These are phyloP conservation scores for Cyphellophora europaea DNA, from an alignment of 2,329 filamentous ascomycete species.

Conservation along the genomic window DNA sequence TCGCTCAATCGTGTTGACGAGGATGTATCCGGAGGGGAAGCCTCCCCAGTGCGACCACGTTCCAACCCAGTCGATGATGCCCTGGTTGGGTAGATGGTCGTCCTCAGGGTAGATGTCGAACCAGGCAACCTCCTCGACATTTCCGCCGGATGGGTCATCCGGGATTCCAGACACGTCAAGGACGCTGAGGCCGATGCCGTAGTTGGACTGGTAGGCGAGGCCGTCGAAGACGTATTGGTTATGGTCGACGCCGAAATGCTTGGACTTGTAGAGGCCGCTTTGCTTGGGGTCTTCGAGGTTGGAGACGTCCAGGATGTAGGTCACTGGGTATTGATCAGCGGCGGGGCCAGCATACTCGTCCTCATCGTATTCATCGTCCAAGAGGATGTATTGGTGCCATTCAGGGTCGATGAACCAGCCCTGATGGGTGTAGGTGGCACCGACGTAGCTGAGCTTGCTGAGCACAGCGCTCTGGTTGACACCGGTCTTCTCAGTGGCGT, in stretches of 20 bases:
- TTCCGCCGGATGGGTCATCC: constrained; percentile 34
- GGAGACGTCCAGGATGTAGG: constrained; percentile 43
- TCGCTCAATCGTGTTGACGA: constrained; percentile 45
- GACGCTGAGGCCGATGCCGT: constrained; percentile 37
- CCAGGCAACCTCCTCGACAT: constrained; percentile 39
- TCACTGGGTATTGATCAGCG: constrained; percentile 36
- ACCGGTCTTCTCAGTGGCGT: constrained; percentile 6
- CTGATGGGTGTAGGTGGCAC: constrained; percentile 50
- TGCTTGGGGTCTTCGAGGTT: constrained; percentile 34
- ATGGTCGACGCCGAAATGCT: constrained; percentile 36
- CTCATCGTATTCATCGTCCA: constrained; percentile 42
- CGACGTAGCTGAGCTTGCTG: constrained; percentile 46
- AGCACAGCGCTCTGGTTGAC: constrained; percentile 31
- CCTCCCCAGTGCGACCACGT: constrained; percentile 42
- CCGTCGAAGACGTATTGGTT: constrained; percentile 41
- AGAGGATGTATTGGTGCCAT: constrained; percentile 37
- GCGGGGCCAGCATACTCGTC: constrained; percentile 29
- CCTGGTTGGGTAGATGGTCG: constrained; percentile 23
- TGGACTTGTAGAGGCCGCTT: constrained; percentile 35
- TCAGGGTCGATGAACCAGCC: constrained; percentile 43
- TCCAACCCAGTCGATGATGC: constrained; percentile 19
- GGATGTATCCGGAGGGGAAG: constrained; percentile 41
- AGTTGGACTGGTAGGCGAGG: constrained; percentile 42
- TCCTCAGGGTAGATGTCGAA: constrained; percentile 46
- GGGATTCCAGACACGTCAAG: constrained; percentile 21